phyloP scores from a whole-genome alignment of 2,329 filamentous ascomycete genomes.

The Aspergillus sp. region DNA sequence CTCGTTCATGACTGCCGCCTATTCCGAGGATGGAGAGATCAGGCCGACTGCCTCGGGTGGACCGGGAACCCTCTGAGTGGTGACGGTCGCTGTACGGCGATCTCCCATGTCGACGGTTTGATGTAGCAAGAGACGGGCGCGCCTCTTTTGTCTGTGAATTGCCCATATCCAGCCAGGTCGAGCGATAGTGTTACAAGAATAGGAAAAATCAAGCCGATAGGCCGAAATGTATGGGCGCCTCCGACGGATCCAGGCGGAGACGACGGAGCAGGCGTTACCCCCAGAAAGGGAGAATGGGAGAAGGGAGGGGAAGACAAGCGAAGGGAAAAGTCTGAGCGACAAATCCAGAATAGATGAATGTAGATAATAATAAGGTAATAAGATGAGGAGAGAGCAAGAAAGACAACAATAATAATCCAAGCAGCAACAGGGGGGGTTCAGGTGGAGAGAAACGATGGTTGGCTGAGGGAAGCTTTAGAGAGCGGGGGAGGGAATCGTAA shows the following conservation, averaged over 20 bases:
- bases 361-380: background rate
- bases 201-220: conserved; percentile 2
- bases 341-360: background rate
- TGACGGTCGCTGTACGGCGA: conserved; percentile 25
- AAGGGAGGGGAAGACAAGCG: background rate
- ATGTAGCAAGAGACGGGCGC: conserved; percentile 25
- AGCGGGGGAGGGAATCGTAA: conserved; percentile 7
- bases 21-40: conserved; percentile 59
- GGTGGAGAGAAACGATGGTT: conserved; percentile 3
- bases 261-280: background rate
- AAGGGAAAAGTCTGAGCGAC: background rate
- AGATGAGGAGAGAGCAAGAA: background rate
- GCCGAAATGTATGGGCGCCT: background rate
- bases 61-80: conserved; percentile 39
- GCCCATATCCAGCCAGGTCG: conserved; percentile 30
- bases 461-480: conserved; percentile 6
- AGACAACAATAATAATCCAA: conserved; percentile 1
- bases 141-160: conserved; percentile 46
- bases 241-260: conserved; percentile 1
- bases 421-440: conserved; percentile 3
- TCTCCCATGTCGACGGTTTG: conserved; percentile 23
- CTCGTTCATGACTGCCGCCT: conserved; percentile 45
- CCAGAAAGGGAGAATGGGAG: background rate
- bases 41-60: conserved; percentile 50
- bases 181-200: background rate